Percentiles rank a stretch among this genome's conserved stretches.
Evolutionary conservation across 2,329 filamentous ascomycete species (phyloP).

Genomic region (Beauveria medogensis): DNA sequence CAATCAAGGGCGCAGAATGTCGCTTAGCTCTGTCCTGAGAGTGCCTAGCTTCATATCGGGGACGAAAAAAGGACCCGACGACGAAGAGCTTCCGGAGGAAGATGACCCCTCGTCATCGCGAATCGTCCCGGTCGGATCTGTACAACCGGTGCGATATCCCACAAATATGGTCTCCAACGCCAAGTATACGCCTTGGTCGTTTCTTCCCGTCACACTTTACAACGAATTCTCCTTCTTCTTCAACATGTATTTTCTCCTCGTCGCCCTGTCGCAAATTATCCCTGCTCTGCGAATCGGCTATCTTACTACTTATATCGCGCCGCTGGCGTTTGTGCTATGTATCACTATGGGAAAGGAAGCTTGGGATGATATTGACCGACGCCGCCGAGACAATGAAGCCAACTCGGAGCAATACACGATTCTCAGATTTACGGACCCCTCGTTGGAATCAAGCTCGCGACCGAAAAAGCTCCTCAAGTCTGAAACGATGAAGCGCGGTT

Average conservation of each 20-base stretch:
- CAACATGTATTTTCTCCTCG: constrained; percentile 97
- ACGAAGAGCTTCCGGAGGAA: constrained; percentile 42
- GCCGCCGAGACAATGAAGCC: constrained; percentile 82
- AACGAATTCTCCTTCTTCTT: constrained; percentile 99
- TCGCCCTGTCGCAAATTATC: constrained; percentile 88
- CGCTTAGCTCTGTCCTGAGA: constrained; percentile 19
- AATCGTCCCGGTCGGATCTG: constrained; percentile 65
- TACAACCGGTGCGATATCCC: constrained; percentile 69
- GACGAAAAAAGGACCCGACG: constrained; percentile 24
- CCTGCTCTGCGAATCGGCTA: constrained; percentile 87
- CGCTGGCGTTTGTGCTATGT: constrained; percentile 80
- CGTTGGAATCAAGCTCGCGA: constrained; percentile 31
- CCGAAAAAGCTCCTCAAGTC: constrained; percentile 37
- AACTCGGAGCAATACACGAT: constrained; percentile 86
- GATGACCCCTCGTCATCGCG: constrained; percentile 64
- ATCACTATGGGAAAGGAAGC: constrained; percentile 96
- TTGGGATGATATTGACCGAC: constrained; percentile 79
- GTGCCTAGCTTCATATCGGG: constrained; percentile 23
- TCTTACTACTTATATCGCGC: constrained; percentile 87
- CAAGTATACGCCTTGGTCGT: constrained; percentile 93
- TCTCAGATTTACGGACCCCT: constrained; percentile 58
- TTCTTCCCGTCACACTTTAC: constrained; percentile 88
- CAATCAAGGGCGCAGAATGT: constrained; percentile 15
- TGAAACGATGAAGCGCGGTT: constrained; percentile 21
- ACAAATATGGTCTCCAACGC: constrained; percentile 91